Percentiles rank a stretch among this genome's conserved stretches.
These are phyloP conservation scores for Monosporascus sp. DNA, from an alignment of 2,329 filamentous ascomycete genomes.

Conservation along the genomic window DNA sequence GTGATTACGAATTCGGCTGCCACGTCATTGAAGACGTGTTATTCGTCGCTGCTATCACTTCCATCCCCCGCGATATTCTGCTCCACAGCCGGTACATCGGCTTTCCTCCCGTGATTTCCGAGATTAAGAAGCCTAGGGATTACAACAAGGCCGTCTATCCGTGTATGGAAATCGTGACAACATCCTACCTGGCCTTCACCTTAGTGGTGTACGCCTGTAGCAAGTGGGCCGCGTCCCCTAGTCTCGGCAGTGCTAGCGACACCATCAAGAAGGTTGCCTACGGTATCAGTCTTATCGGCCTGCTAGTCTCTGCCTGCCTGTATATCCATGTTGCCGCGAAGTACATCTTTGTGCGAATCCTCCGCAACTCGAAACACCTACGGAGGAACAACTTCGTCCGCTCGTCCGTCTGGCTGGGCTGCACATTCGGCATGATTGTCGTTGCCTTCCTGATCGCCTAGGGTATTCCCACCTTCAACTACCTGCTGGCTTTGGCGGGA, in stretches of 20 bases:
- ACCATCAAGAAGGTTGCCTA: conserved; percentile 58
- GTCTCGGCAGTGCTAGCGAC: conserved; percentile 54
- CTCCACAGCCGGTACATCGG: conserved; percentile 52
- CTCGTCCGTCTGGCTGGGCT: conserved; percentile 26
- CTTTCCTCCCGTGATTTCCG: conserved; percentile 60
- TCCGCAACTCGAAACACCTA: conserved; percentile 25
- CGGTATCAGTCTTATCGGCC: conserved; percentile 50
- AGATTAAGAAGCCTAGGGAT: conserved; percentile 56
- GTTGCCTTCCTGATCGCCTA: conserved; percentile 19
- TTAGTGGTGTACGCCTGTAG: conserved; percentile 59
- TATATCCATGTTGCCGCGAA: conserved; percentile 29
- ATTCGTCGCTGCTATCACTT: conserved; percentile 55
- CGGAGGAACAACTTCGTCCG: conserved; percentile 24
- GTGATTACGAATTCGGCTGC: conserved; percentile 56
- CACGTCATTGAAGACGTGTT: conserved; percentile 49
- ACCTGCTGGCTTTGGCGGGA: conserved; percentile 26
- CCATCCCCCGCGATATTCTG: conserved; percentile 54
- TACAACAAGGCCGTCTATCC: conserved; percentile 56
- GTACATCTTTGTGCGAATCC: conserved; percentile 28
- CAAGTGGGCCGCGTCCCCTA: conserved; percentile 56
- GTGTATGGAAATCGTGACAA: conserved; percentile 53
- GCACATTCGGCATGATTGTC: conserved; percentile 17
- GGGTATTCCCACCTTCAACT: conserved; percentile 26
- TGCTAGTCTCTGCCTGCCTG: conserved; percentile 38
- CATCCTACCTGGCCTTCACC: conserved; percentile 52